phyloP scores from a whole-genome alignment of 129 eudicot genomes.

The Solidago caesia region DNA sequence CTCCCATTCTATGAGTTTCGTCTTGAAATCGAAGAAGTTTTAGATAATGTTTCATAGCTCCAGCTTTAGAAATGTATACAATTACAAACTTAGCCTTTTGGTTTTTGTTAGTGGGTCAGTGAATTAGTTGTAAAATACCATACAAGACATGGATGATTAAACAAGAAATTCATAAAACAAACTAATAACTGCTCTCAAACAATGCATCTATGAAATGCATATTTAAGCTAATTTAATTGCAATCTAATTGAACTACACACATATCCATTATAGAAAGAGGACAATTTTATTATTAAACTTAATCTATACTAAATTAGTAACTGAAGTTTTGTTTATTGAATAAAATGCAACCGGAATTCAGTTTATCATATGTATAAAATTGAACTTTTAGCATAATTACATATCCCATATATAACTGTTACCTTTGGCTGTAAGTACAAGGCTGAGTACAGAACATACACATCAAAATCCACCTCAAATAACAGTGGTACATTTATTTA shows the following conservation, averaged over 20 bases:
- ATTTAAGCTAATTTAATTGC: background rate
- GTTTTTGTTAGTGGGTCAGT: background rate
- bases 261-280: background rate
- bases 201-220: background rate
- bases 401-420: background rate
- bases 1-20: background rate
- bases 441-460: constrained; percentile 2
- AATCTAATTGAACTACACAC: background rate
- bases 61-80: background rate
- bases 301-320: background rate
- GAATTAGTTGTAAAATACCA: constrained; percentile 6
- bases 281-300: no score
- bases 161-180: background rate
- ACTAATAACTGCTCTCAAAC: background rate
- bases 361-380: constrained; percentile 1
- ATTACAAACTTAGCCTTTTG: background rate
- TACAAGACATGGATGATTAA: constrained; percentile 3
- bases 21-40: background rate
- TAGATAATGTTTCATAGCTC: background rate
- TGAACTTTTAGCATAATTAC: constrained; percentile 2
- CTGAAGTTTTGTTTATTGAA: constrained; percentile 8
- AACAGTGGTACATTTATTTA: constrained; percentile 1
- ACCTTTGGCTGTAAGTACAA: constrained; percentile 12
- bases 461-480: constrained; percentile 14
- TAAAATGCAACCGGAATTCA: constrained; percentile 6